These are phyloP conservation scores for Trichoderma reesei DNA, from an alignment of 495 filamentous ascomycete species.

Conservation along the genomic window DNA sequence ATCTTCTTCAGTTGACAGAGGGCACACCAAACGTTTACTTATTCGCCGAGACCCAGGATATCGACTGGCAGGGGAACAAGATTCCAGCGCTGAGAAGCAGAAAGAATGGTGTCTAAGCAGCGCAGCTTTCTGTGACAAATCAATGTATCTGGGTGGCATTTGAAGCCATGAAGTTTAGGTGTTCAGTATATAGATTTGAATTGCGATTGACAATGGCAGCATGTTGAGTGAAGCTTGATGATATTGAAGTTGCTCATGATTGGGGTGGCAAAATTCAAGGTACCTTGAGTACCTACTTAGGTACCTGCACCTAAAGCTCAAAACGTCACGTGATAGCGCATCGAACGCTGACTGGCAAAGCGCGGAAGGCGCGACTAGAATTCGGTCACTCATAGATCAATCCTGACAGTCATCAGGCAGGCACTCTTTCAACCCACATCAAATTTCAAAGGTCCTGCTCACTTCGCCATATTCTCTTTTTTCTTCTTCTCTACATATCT, in stretches of 20 bases:
- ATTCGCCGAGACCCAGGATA: conserved; percentile 19
- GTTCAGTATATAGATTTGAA: too few species aligned
- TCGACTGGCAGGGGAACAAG: background rate
- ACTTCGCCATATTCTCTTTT: too few species aligned
- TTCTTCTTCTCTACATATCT: background rate
- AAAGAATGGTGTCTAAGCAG: background rate
- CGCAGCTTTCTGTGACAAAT: background rate
- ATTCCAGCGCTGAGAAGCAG: background rate
- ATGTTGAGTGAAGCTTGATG: too few species aligned
- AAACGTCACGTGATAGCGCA: background rate
- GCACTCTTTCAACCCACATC: background rate
- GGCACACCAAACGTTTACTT: conserved; percentile 30
- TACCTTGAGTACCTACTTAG: too few species aligned
- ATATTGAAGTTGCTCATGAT: too few species aligned
- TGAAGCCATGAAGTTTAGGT: too few species aligned
- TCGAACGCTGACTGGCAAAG: background rate
- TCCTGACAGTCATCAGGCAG: background rate
- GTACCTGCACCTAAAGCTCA: too few species aligned
- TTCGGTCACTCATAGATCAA: background rate
- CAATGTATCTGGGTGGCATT: too few species aligned
- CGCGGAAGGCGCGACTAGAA: background rate
- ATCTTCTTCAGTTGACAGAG: conserved; percentile 32
- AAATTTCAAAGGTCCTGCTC: background rate
- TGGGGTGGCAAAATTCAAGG: too few species aligned
- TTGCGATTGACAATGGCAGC: too few species aligned